Evolutionary conservation across 1,139 yeast species (phyloP).

Genomic region (Lodderomyces pseudojiufengensis): DNA sequence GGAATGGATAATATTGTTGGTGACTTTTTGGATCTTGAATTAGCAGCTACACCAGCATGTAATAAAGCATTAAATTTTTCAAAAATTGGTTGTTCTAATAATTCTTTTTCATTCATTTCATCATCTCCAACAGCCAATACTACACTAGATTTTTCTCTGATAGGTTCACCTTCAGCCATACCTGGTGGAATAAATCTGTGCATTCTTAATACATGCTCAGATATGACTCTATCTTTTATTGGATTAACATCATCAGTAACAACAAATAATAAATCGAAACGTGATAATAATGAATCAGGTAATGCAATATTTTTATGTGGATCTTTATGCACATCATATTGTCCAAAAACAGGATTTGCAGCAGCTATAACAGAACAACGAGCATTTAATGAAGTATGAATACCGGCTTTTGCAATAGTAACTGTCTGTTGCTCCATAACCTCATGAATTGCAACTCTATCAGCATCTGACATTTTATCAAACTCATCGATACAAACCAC

Average conservation of each 20-base stretch:
- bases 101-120: constrained; percentile 45
- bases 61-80: constrained; percentile 80
- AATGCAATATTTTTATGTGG: constrained; percentile 96
- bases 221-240: constrained; percentile 75
- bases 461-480: constrained; percentile 95
- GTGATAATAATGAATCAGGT: constrained; percentile 93
- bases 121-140: constrained; percentile 80
- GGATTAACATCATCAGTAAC: constrained; percentile 95
- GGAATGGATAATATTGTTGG: constrained; percentile 75
- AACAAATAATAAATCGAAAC: constrained; percentile 92
- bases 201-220: constrained; percentile 94
- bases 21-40: constrained; percentile 35
- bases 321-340: constrained; percentile 92
- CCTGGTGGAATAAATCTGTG: constrained; percentile 91
- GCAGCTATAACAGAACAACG: constrained; percentile 98
- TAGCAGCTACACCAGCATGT: constrained; percentile 69
- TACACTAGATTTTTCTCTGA: constrained; percentile 69
- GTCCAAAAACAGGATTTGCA: constrained; percentile 97
- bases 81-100: constrained; percentile 57
- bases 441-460: constrained; percentile 97
- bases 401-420: constrained; percentile 97
- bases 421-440: constrained; percentile 99
- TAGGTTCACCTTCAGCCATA: constrained; percentile 88
- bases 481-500: constrained; percentile 98
- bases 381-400: constrained; percentile 93